These are phyloP conservation scores for Byssochlamys sp. DNA, from an alignment of 2,329 filamentous ascomycete species.

Conservation along the genomic window DNA sequence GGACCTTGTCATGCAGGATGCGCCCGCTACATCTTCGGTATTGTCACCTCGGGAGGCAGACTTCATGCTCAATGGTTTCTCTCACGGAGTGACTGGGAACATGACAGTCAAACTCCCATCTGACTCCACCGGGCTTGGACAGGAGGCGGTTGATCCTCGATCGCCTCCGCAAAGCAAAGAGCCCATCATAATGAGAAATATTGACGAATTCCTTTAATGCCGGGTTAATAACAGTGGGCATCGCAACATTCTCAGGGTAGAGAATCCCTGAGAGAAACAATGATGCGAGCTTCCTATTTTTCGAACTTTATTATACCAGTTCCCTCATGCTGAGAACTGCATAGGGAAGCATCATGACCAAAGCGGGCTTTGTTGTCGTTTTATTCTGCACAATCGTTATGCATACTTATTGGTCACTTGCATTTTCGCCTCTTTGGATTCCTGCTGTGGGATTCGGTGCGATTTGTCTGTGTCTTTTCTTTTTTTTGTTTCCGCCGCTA, in stretches of 20 bases:
- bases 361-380: conserved; percentile 35
- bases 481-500: not conserved
- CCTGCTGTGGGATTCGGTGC: not conserved
- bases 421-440: conserved; percentile 4
- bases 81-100: conserved; percentile 25
- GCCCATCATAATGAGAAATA: conserved; percentile 35
- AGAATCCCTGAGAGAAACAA: conserved; percentile 1
- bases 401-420: conserved; percentile 2
- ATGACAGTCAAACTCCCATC: conserved; percentile 13
- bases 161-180: conserved; percentile 32
- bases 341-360: conserved; percentile 21
- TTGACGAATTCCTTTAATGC: conserved; percentile 36
- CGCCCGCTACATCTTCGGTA: conserved; percentile 27
- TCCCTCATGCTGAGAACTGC: conserved; percentile 16
- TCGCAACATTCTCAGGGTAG: not conserved
- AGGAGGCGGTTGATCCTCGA: conserved; percentile 25
- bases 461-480: not conserved
- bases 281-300: conserved; percentile 5
- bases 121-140: conserved; percentile 11
- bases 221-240: not conserved
- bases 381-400: conserved; percentile 11
- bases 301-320: conserved; percentile 4
- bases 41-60: conserved; percentile 38
- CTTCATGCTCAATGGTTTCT: conserved; percentile 32
- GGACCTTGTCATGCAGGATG: conserved; percentile 30